Percentiles rank a stretch among this genome's conserved stretches.
These are phyloP conservation scores for Coemansia sp. DNA, from an alignment of 192 early-diverging fungal genomes.

Conservation along the genomic window DNA sequence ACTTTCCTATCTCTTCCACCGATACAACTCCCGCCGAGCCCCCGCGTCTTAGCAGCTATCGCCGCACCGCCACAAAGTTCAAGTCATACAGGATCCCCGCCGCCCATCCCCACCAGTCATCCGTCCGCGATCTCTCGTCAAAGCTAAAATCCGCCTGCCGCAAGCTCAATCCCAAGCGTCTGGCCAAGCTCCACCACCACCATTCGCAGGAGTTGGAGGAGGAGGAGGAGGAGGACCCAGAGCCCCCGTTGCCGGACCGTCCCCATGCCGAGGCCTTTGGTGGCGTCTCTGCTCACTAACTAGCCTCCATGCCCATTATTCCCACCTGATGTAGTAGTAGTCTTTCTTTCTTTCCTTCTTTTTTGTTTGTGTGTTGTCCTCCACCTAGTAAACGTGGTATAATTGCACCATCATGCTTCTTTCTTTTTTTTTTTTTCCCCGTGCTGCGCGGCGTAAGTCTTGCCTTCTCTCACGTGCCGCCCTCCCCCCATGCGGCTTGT, in stretches of 20 bases:
- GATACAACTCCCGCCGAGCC: background rate
- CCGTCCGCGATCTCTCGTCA: constrained; percentile 37
- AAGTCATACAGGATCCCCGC: constrained; percentile 14
- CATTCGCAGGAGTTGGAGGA: background rate
- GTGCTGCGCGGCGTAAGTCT: too few relatives aligned
- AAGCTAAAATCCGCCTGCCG: constrained; percentile 46
- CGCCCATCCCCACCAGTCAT: constrained; percentile 7
- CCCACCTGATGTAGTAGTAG: too few relatives aligned
- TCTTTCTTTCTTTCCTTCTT: background rate
- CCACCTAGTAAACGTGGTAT: too few relatives aligned
- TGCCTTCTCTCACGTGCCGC: too few relatives aligned
- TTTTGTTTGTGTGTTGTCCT: background rate
- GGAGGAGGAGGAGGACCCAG: too few relatives aligned
- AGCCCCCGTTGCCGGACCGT: background rate
- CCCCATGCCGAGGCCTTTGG: background rate
- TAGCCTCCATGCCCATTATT: too few relatives aligned
- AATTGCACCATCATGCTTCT: too few relatives aligned
- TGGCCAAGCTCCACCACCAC: constrained; percentile 10
- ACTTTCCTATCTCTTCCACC: too few relatives aligned
- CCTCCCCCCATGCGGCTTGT: too few relatives aligned
- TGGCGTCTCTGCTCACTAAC: background rate
- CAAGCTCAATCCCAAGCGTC: constrained; percentile 40
- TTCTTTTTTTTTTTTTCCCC: too few relatives aligned
- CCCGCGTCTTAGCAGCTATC: background rate
- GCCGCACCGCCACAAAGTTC: constrained; percentile 11